These are phyloP conservation scores for Arabidopsis arenosa DNA, from an alignment of 345 rosid species.

Conservation along the genomic window DNA sequence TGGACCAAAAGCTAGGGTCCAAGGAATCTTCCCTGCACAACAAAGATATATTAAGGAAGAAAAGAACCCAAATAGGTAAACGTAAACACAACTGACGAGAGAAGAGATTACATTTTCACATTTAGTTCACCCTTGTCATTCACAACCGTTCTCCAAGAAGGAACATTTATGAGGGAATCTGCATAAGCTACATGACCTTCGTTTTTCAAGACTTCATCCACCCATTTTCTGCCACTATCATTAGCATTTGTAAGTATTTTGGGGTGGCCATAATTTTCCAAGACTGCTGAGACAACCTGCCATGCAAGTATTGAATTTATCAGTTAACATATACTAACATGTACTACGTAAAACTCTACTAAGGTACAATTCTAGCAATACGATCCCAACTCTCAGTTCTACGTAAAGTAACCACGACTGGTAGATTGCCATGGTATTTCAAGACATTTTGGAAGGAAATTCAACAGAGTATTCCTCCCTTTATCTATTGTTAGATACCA, in stretches of 20 bases:
- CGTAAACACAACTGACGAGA: constrained; percentile 16
- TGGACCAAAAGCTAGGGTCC: constrained; percentile 93
- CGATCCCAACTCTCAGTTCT: constrained; percentile 2
- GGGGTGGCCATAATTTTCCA: constrained; percentile 75
- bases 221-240: constrained; percentile 62
- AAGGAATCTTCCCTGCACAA: constrained; percentile 70
- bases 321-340: constrained; percentile 16
- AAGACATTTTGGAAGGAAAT: constrained; percentile 5
- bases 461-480: not conserved
- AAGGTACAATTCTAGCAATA: constrained; percentile 11
- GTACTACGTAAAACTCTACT: constrained; percentile 14
- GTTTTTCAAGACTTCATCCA: constrained; percentile 73
- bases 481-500: not conserved
- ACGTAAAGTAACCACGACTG: not conserved
- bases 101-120: constrained; percentile 62
- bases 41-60: constrained; percentile 21
- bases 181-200: constrained; percentile 66
- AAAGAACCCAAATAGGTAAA: constrained; percentile 10
- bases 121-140: constrained; percentile 80
- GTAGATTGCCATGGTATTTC: not conserved
- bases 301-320: constrained; percentile 26
- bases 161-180: constrained; percentile 56
- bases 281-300: constrained; percentile 87
- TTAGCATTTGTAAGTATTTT: constrained; percentile 53
- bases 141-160: constrained; percentile 77